Evolutionary conservation across 352 stramenopile genomes (phyloP).

Genomic region (Phytopythium vexans): DNA sequence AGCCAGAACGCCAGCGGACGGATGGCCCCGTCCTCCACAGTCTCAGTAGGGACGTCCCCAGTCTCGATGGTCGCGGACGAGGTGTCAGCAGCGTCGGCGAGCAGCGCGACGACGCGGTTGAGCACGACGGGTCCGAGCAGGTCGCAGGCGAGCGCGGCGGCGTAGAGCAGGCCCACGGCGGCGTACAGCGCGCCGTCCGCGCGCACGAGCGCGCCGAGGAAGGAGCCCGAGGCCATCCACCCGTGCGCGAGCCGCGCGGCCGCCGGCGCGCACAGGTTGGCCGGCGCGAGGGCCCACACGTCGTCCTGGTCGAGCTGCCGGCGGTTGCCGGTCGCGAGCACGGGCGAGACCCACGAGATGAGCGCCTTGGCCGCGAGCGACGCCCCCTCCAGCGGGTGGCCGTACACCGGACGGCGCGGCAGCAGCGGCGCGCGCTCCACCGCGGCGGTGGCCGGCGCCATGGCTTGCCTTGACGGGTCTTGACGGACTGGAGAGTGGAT

Average conservation of each 20-base stretch:
- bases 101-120: conserved; percentile 47
- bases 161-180: conserved; percentile 38
- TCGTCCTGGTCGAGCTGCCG: conserved; percentile 22
- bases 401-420: conserved; percentile 16
- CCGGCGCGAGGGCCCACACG: conserved; percentile 27
- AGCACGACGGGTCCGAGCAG: conserved; percentile 64
- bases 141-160: conserved; percentile 42
- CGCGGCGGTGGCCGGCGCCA: conserved; percentile 2
- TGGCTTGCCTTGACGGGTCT: background rate
- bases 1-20: conserved; percentile 55
- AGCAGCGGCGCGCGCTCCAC: conserved; percentile 36
- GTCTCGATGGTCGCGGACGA: conserved; percentile 5
- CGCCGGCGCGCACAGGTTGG: conserved; percentile 35
- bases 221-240: conserved; percentile 55
- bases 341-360: conserved; percentile 44
- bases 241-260: conserved; percentile 48
- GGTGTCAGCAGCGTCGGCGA: conserved; percentile 26
- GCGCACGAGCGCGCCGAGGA: conserved; percentile 48
- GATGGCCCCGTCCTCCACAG: background rate
- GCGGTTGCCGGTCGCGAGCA: conserved; percentile 32
- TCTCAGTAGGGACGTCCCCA: background rate
- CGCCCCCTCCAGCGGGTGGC: conserved; percentile 37
- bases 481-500: background rate
- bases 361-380: conserved; percentile 38
- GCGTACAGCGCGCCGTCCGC: conserved; percentile 46